Evolutionary conservation across 257 asterid species (phyloP), one percentile per base, ranked within the genome.

Genomic region (Nicotiana undulata): DNA sequence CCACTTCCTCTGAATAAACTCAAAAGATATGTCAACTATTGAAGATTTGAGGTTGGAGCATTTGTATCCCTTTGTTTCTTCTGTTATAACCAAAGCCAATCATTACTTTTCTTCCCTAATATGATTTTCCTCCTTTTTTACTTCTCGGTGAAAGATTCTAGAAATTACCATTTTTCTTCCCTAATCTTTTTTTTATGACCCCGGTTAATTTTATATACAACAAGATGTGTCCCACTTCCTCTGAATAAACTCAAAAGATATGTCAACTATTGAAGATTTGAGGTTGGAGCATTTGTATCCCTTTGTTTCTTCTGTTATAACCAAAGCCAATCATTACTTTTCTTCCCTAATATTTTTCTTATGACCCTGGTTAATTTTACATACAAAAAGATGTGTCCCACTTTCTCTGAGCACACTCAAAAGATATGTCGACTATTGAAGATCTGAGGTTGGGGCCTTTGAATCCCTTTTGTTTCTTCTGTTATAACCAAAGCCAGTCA

Each of bases 201-300:
- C n/a, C 15, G 32, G 12, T 34, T 32, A 32, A 34, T 68, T 68
- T 67, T 68, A 68, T n/a, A 68, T 37, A 68, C 56, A 68, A 11
- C 44, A 68, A 68, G 56, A 40, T 2, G 20, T 20, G 58, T 16
- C 58, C 77, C 77, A 68, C 58, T 40, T 40, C 40, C 34, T 20
- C 3, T 44, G 58, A 10, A n/a, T 37, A 68, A 17, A 12, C 77
- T 70, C 32, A 68, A 68, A 37, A 40, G 58, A 28, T n/a, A 68
- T n/a, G 76, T 37, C 76, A 68, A 37, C 76, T 68, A 70, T 40
- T 44, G 77, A 44, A 70, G 55, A 70, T 70, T 67, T 11, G 22
- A 37, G n/a, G 31, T 37, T n/a, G 44, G 46, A 53, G 76, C 31
- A 31, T 67, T 70, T 44, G 7, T 13, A 37, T 18, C 76, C 56